These are phyloP conservation scores for Bryoerythrophyllum caledonicum DNA, from an alignment of 225 moss, liverwort and hornwort genomes.

Conservation along the genomic window DNA sequence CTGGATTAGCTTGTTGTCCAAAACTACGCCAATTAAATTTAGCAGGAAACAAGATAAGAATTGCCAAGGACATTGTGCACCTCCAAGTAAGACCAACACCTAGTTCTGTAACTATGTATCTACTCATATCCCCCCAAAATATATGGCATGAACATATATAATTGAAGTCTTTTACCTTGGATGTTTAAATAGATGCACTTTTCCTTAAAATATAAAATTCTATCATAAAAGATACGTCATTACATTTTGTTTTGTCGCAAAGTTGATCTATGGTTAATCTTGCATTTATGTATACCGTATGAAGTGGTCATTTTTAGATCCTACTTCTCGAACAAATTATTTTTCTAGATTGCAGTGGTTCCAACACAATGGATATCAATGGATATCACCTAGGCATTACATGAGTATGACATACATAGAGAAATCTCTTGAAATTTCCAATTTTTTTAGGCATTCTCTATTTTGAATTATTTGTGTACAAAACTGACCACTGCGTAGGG, in stretches of 20 bases:
- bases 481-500: too few relatives aligned
- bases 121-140: too few relatives aligned
- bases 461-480: too few relatives aligned
- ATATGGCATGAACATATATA: background rate
- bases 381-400: too few relatives aligned
- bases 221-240: conserved; percentile 4
- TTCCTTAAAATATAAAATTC: background rate
- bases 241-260: background rate
- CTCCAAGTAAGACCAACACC: conserved; percentile 44
- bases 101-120: background rate
- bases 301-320: too few relatives aligned
- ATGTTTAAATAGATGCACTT: background rate
- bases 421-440: too few relatives aligned
- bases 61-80: conserved; percentile 49
- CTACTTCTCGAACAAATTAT: too few relatives aligned
- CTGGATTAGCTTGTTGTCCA: conserved; percentile 51
- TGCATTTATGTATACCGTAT: background rate
- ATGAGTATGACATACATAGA: too few relatives aligned
- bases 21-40: conserved; percentile 64
- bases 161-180: background rate
- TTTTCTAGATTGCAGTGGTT: too few relatives aligned
- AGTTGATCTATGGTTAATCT: background rate
- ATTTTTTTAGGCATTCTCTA: too few relatives aligned
- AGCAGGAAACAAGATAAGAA: conserved; percentile 67
- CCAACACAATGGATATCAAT: too few relatives aligned